phyloP scores from a whole-genome alignment of 2,329 filamentous ascomycete species.

The Sporothrix mexicana region DNA sequence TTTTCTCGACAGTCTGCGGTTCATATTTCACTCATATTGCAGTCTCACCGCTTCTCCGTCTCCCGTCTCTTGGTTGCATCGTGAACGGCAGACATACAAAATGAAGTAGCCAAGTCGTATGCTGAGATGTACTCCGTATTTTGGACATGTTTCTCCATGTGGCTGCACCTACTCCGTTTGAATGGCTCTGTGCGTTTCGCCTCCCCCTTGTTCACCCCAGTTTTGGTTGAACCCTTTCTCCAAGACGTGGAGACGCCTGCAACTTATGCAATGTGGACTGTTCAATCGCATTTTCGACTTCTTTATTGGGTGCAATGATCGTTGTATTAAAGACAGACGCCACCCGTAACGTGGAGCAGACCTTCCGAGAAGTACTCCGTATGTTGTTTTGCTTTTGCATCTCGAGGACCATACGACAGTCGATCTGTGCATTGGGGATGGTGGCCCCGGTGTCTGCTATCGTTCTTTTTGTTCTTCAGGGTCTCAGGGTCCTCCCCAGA shows the following conservation, averaged over 20 bases:
- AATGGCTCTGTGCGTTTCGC: conserved; percentile 17
- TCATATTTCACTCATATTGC: background rate
- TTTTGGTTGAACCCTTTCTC: background rate
- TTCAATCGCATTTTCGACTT: background rate
- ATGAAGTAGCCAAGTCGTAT: conserved; percentile 7
- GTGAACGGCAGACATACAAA: background rate
- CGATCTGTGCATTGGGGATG: background rate
- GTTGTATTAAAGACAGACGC: background rate
- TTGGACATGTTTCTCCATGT: background rate
- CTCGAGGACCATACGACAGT: background rate
- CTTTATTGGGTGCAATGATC: background rate
- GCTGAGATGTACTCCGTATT: background rate
- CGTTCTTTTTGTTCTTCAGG: background rate
- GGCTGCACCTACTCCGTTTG: background rate
- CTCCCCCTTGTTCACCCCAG: conserved; percentile 21
- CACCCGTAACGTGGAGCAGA: background rate
- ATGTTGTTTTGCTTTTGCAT: background rate
- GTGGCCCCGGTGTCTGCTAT: background rate
- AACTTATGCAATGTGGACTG: background rate
- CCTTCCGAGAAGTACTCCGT: background rate
- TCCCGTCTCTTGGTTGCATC: background rate
- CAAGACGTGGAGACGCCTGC: background rate
- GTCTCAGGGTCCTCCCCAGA: conserved; percentile 15
- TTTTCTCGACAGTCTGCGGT: background rate
- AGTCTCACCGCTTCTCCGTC: conserved; percentile 2